These are phyloP conservation scores for Ogataea parapolymorpha DNA, from an alignment of 805 yeast species.

Conservation along the genomic window DNA sequence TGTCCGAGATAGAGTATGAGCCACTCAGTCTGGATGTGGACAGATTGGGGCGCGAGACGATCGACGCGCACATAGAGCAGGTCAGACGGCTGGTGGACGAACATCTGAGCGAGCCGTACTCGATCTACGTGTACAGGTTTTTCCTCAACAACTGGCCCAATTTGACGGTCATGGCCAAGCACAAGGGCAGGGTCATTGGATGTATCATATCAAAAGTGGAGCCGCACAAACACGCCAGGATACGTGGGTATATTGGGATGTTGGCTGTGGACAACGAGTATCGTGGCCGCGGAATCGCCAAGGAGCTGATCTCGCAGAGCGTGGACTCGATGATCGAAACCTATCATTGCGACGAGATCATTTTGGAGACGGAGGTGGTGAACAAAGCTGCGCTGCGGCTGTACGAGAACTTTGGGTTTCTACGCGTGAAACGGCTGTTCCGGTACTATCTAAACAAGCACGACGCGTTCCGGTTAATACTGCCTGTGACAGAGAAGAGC, in stretches of 20 bases:
- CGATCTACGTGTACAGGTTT: constrained; percentile 87
- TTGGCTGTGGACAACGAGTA: constrained; percentile 71
- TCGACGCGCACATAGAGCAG: constrained; percentile 43
- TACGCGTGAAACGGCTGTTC: constrained; percentile 53
- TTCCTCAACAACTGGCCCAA: constrained; percentile 91
- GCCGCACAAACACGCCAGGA: constrained; percentile 65
- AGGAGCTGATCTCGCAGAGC: constrained; percentile 57
- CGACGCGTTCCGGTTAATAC: constrained; percentile 84
- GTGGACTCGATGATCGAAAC: constrained; percentile 60
- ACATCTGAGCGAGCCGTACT: constrained; percentile 91
- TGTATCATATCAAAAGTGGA: constrained; percentile 82
- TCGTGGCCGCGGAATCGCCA: constrained; percentile 83
- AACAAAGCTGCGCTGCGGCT: constrained; percentile 44
- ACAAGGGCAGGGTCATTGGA: constrained; percentile 54
- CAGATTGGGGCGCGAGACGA: constrained; percentile 10
- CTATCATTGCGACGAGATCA: constrained; percentile 80
- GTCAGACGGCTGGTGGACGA: constrained; percentile 58
- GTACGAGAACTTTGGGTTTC: constrained; percentile 38
- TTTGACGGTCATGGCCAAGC: constrained; percentile 63
- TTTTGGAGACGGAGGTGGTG: constrained; percentile 86
- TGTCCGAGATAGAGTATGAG: constrained; percentile 19
- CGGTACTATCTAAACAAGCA: constrained; percentile 89
- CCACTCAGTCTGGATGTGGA: constrained; percentile 23
- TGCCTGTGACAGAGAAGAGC: constrained; percentile 70
- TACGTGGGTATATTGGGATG: constrained; percentile 96